These are phyloP conservation scores for Aspergillus pseudoterreus DNA, from an alignment of 2,329 filamentous ascomycete genomes.

Conservation along the genomic window DNA sequence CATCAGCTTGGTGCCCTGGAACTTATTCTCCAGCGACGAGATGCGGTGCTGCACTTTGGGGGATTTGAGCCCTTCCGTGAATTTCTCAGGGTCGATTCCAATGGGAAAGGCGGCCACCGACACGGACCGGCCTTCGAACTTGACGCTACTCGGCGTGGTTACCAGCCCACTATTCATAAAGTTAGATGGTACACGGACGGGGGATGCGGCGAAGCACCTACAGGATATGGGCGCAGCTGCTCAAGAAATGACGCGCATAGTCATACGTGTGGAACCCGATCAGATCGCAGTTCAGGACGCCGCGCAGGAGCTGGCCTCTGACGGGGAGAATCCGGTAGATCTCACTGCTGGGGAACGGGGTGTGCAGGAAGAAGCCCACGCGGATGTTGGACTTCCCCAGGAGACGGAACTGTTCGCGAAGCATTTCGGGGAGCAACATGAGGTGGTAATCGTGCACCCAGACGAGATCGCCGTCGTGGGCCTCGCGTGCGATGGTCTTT, in stretches of 20 bases:
- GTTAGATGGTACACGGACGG: slow-evolving; percentile 10
- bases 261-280: slow-evolving; percentile 97
- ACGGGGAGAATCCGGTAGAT: slow-evolving; percentile 93
- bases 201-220: slow-evolving; percentile 36
- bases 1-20: slow-evolving; percentile 88
- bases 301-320: slow-evolving; percentile 75
- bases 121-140: slow-evolving; percentile 78
- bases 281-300: slow-evolving; percentile 83
- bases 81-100: slow-evolving; percentile 93
- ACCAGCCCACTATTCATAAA: slow-evolving; percentile 32
- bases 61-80: slow-evolving; percentile 77
- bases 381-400: slow-evolving; percentile 77
- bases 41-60: slow-evolving; percentile 82
- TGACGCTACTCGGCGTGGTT: slow-evolving; percentile 85
- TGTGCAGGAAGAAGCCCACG: slow-evolving; percentile 95
- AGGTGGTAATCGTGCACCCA: slow-evolving; percentile 98
- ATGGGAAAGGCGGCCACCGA: slow-evolving; percentile 91
- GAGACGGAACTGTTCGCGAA: slow-evolving; percentile 76
- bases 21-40: slow-evolving; percentile 74
- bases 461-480: slow-evolving; percentile 84
- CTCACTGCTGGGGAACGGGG: slow-evolving; percentile 89
- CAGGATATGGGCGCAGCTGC: slow-evolving; percentile 85
- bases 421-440: slow-evolving; percentile 89
- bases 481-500: slow-evolving; percentile 74
- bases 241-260: slow-evolving; percentile 90